phyloP scores from a whole-genome alignment of 2,329 filamentous ascomycete genomes.

The Fusarium phyllophilum region DNA sequence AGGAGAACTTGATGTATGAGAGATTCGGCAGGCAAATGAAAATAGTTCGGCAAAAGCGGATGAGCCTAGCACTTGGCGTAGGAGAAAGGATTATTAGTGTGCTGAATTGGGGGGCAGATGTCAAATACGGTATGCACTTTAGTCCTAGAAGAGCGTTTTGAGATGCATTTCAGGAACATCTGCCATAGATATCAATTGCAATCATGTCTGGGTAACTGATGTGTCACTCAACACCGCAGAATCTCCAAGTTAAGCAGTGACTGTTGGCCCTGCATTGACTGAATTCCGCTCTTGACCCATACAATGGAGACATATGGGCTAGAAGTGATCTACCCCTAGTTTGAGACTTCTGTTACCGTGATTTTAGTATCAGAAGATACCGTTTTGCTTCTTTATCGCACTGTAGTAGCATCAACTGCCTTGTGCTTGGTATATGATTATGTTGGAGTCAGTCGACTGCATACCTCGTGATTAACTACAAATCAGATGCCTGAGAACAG shows the following conservation, averaged over 20 bases:
- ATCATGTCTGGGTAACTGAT: background rate
- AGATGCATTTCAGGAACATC: background rate
- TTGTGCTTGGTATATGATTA: background rate
- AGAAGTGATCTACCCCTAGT: background rate
- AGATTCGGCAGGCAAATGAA: background rate
- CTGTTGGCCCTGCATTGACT: too few species aligned
- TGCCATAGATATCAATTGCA: background rate
- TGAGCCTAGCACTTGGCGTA: background rate
- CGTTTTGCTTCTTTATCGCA: background rate
- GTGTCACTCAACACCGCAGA: background rate
- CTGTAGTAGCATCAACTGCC: background rate
- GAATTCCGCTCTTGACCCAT: background rate
- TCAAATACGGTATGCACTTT: background rate
- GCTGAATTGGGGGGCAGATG: background rate
- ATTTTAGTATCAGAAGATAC: background rate
- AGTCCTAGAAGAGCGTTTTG: background rate
- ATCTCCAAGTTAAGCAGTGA: background rate
- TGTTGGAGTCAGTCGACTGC: background rate
- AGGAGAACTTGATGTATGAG: background rate
- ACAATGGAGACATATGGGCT: background rate
- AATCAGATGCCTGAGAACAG: background rate
- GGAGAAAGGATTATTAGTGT: background rate
- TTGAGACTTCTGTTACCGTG: background rate
- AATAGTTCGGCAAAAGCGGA: background rate
- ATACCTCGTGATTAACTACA: background rate